Conservation (phyloP, 2,329 filamentous ascomycete genomes). For the Fonsecaea multimorphosa region DNA sequence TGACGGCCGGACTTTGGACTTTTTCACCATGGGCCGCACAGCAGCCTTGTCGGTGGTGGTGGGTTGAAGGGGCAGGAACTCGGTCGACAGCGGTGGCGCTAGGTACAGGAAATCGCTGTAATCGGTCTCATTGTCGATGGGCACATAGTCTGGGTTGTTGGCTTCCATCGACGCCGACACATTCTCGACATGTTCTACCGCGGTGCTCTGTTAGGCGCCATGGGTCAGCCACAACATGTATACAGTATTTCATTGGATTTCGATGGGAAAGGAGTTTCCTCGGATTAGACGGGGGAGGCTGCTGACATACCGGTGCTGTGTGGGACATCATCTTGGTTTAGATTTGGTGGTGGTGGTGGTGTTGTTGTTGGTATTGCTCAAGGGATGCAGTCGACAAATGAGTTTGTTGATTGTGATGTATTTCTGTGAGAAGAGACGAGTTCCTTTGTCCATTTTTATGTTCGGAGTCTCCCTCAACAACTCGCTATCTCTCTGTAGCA, state of each 20-base stretch:
- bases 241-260: background rate
- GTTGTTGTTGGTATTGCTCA: background rate
- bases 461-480: background rate
- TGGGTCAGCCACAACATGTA: background rate
- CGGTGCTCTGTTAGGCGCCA: background rate
- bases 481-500: constrained; percentile 2
- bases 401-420: constrained; percentile 10
- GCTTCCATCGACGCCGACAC: constrained; percentile 1
- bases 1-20: constrained; percentile 20
- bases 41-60: constrained; percentile 11
- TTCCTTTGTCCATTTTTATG: constrained; percentile 4
- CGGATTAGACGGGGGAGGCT: background rate
- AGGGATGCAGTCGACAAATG: background rate
- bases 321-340: constrained; percentile 29
- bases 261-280: background rate
- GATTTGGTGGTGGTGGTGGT: background rate
- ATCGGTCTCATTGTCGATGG: constrained; percentile 34
- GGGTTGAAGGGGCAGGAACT: constrained; percentile 28
- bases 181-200: background rate
- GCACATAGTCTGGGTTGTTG: constrained; percentile 29
- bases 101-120: constrained; percentile 32
- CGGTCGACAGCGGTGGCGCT: constrained; percentile 22
- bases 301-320: constrained; percentile 24
- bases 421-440: background rate
- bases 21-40: background rate